Base-by-base conservation (phyloP, 768 basidiomycete species). In the Boletales sp. region DNA sequence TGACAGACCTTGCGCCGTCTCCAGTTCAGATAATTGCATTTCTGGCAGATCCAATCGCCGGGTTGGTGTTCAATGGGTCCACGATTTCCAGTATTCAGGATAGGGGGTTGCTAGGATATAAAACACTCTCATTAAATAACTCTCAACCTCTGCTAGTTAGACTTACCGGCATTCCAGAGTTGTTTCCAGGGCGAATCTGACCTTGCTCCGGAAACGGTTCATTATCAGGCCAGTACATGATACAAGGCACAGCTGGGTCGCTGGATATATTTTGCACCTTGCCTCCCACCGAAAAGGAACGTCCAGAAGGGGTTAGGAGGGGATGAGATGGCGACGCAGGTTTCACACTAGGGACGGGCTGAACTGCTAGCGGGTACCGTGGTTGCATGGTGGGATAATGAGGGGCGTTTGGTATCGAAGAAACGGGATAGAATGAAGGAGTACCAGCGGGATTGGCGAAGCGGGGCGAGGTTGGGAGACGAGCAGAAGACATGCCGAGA, bases 221-320 rank as follows among this genome's bases (percentile, higher is more conserved):
- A 58, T 93, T 93, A 66, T 91, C 90, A 5, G 90, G 90, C 90
- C 90, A 93, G 59, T 86, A 92, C 82, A 92, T 84, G 71, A 90
- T 76, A 58, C 90, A 90, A 4, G 90, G 86, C 28, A 72, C 59
- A 43, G 82, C 64, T 17, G 88, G 87, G 63, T 92, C 87, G 35
- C 58, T 72, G 25, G 87, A 90, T 52, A 92, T 68, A 58, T 93
- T 90, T 59, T 85, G 86, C 8, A 92, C 87, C 55, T 81, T 81
- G 10, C 90, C 90, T 49, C 89, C 88, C 19, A 79, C 65, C 44
- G 86, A 82, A 53, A 93, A 84, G 9, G 84, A 80, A 18, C 85
- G 80, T 2, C 90, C 90, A 11, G 89, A 90, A 4, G 90, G 90
- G 1, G 90, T 92, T 55, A 93, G 80, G 44, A 90, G 73, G 19